Evolutionary conservation across 306 rosid genomes (phyloP), one percentile per base, ranked within the genome.

Genomic region (Citrullus amarus): DNA sequence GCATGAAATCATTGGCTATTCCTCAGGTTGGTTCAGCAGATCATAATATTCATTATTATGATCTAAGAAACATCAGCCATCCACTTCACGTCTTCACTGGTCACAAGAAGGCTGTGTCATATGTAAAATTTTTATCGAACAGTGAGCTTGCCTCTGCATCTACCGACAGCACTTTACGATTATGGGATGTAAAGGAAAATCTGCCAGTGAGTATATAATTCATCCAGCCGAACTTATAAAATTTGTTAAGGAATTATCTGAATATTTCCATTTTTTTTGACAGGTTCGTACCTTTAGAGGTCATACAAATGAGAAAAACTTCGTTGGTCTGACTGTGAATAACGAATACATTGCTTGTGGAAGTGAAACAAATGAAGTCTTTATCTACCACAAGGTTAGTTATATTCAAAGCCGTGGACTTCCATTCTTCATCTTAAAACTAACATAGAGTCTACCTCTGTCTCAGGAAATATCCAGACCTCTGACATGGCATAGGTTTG

Each of bases 21-120:
- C 85, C 74, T 78, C 87, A 95, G 99, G 97, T 95, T 86, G 99
- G 99, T 46, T 95, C 97, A 30, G 99, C 99, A 78, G 97, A 95
- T 62, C 99, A 95, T 85, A 92, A 92, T 85, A 91, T 95, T 70
- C 99, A 95, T 88, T 95, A 90, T 84, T 95, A 92, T 83, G 99
- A 95, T 84, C 77, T 95, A 82, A 87, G 99, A 86, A 92, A 92
- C 77, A 80, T 75, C 67, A 91, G 96, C 73, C 92, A 89, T 18
- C 97, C 97, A 6, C 90, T 95, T 76, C 97, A 92, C 68, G 90
- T 92, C 81, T 95, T 95, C 86, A 87, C 83, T 34, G 99, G 99
- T 81, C 99, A 95, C 85, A 86, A 77, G 84, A 95, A 95, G 81
- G 82, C 99, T 22, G 99, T 95, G 70, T 95, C 99, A 25, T 95